A percentile compares a stretch with the other conserved stretches of the same genome.
These are phyloP conservation scores for Dioscorea cayenensis DNA, from an alignment of 116 monocot species.

Conservation along the genomic window DNA sequence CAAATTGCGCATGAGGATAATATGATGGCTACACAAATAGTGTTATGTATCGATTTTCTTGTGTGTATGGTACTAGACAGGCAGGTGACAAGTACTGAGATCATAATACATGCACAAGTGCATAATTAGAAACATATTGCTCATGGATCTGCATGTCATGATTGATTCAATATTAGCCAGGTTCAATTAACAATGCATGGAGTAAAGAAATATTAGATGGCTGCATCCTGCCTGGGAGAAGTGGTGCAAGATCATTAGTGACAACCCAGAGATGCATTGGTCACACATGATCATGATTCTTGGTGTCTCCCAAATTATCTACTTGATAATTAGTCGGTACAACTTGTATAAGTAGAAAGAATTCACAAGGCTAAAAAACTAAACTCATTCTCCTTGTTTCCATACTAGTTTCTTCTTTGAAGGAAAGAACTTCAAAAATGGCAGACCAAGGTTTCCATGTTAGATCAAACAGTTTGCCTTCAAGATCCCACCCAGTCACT, in stretches of 20 bases:
- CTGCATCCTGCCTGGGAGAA: background rate
- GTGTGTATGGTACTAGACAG: too few species aligned
- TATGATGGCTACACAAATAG: background rate
- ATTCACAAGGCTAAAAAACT: background rate
- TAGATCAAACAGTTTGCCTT: background rate
- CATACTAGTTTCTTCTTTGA: background rate
- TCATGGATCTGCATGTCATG: too few species aligned
- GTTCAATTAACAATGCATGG: background rate
- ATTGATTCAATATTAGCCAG: too few species aligned
- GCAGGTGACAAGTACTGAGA: too few species aligned
- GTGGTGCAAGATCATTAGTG: background rate
- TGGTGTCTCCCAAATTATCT: background rate
- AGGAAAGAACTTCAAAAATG: background rate
- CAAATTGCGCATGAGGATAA: too few species aligned
- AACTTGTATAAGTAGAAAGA: background rate
- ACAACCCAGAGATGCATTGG: background rate
- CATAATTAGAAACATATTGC: too few species aligned
- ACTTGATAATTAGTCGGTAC: background rate
- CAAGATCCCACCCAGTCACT: background rate
- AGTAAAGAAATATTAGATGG: background rate
- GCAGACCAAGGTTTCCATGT: background rate
- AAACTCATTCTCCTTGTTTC: background rate
- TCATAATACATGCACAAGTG: too few species aligned
- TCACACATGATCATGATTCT: background rate
- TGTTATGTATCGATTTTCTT: too few species aligned